Conservation (phyloP, 164 flowering plant genomes). For the Platanus orientalis region DNA sequence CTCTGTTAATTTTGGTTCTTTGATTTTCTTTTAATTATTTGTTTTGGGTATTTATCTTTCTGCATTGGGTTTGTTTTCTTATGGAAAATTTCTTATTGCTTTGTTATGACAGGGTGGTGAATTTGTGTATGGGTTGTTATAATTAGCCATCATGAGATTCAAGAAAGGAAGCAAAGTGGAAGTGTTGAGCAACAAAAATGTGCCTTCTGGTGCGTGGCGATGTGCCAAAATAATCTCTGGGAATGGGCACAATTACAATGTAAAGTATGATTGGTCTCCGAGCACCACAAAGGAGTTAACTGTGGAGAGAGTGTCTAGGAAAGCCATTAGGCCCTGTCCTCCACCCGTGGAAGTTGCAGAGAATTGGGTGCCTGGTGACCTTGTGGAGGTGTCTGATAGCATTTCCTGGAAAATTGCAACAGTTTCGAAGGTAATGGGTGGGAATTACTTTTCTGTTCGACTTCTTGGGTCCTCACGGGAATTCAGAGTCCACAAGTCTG, state of each 20-base stretch:
- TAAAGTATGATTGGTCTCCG: slow-evolving; percentile 36
- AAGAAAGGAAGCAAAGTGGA: slow-evolving; percentile 70
- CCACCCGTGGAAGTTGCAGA: slow-evolving; percentile 29
- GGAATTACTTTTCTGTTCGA: slow-evolving; percentile 30
- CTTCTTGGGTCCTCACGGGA: slow-evolving; percentile 37
- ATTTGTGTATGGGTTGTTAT: too few species aligned
- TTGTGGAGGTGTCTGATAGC: slow-evolving; percentile 67
- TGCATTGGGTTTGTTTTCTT: background rate
- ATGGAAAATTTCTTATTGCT: background rate
- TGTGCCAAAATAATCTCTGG: slow-evolving; percentile 62
- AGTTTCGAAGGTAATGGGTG: slow-evolving; percentile 37
- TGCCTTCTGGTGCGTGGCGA: slow-evolving; percentile 68
- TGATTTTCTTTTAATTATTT: background rate
- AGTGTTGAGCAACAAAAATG: slow-evolving; percentile 48
- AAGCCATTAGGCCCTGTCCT: slow-evolving; percentile 66
- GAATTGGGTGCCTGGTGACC: slow-evolving; percentile 55
- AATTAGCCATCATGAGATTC: slow-evolving; percentile 52
- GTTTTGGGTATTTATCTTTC: too few species aligned
- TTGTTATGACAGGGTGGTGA: slow-evolving; percentile 8
- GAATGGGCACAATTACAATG: slow-evolving; percentile 62
- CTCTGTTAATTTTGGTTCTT: background rate
- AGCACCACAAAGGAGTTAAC: slow-evolving; percentile 13
- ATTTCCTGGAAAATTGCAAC: slow-evolving; percentile 69
- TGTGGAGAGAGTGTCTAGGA: slow-evolving; percentile 57
- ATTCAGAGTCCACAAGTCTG: slow-evolving; percentile 24